Percentiles rank a stretch among this genome's conserved stretches.
These are phyloP conservation scores for Fusarium marasasianum DNA, from an alignment of 2,329 filamentous ascomycete genomes.

Conservation along the genomic window DNA sequence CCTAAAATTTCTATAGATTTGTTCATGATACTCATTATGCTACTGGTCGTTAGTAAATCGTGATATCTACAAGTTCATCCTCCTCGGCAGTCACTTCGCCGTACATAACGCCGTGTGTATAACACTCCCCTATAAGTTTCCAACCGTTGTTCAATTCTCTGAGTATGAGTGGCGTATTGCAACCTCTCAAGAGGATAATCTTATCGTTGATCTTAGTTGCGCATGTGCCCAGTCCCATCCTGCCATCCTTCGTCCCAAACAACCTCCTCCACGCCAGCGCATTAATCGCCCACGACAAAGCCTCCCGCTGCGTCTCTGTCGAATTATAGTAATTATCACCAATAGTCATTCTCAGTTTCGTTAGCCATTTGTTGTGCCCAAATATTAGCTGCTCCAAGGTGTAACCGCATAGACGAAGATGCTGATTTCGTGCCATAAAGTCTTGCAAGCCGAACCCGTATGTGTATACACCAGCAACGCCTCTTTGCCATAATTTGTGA, in stretches of 20 bases:
- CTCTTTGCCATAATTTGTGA: neutral
- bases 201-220: neutral
- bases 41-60: neutral
- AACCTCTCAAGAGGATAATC: neutral
- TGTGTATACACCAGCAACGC: neutral
- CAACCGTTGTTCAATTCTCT: rapidly evolving
- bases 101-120: constrained; percentile 1
- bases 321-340: neutral
- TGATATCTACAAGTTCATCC: neutral
- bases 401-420: neutral
- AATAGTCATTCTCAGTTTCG: too few relatives aligned
- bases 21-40: neutral
- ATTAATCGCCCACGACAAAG: constrained; percentile 1
- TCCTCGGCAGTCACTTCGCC: neutral
- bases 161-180: neutral
- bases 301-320: neutral
- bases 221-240: neutral
- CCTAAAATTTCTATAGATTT: neutral
- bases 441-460: neutral
- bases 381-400: neutral
- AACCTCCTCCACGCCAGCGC: neutral
- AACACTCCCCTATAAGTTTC: constrained; percentile 1
- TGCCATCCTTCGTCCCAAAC: neutral
- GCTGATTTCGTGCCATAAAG: neutral
- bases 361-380: neutral